Percentiles rank a stretch among this genome's conserved stretches.
phyloP scores from a whole-genome alignment of 768 basidiomycete species.

The Tulasnella sp. region DNA sequence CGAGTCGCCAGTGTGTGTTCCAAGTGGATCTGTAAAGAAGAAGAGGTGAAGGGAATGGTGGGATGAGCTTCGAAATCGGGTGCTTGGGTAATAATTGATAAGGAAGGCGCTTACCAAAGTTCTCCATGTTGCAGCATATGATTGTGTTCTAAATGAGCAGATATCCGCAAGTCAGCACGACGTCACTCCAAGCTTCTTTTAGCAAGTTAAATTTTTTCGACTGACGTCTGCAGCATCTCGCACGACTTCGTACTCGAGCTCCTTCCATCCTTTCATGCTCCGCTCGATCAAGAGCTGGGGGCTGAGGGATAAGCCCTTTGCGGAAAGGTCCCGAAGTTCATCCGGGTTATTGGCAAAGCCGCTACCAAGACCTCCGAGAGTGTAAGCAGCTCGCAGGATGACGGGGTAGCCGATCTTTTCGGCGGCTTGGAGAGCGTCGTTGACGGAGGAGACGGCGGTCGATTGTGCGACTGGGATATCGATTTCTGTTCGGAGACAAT shows the following conservation, averaged over 20 bases:
- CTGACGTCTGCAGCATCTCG: conserved; percentile 92
- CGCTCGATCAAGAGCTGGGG: conserved; percentile 97
- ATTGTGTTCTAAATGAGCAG: conserved; percentile 71
- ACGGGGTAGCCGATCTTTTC: conserved; percentile 92
- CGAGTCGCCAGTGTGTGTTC: conserved; percentile 97
- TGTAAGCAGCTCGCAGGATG: conserved; percentile 93
- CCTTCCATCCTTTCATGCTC: conserved; percentile 99
- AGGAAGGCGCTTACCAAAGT: conserved; percentile 50
- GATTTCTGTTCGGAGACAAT: conserved; percentile 66
- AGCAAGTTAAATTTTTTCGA: conserved; percentile 25
- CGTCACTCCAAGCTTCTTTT: neutral
- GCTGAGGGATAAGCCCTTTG: conserved; percentile 80
- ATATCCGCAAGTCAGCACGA: conserved; percentile 6
- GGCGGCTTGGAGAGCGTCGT: conserved; percentile 86
- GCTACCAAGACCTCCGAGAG: conserved; percentile 95
- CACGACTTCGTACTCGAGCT: conserved; percentile 98
- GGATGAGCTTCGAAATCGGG: neutral
- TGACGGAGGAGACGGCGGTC: conserved; percentile 92
- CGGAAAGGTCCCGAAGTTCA: conserved; percentile 88
- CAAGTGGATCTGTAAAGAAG: conserved; percentile 61
- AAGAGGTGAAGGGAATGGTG: too few relatives aligned
- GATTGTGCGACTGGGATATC: conserved; percentile 94
- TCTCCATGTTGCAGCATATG: conserved; percentile 99
- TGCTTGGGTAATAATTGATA: neutral
- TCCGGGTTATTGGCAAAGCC: conserved; percentile 94